Conservation (phyloP, 805 yeast species). For the Yamadazyma paraphyllophila region DNA sequence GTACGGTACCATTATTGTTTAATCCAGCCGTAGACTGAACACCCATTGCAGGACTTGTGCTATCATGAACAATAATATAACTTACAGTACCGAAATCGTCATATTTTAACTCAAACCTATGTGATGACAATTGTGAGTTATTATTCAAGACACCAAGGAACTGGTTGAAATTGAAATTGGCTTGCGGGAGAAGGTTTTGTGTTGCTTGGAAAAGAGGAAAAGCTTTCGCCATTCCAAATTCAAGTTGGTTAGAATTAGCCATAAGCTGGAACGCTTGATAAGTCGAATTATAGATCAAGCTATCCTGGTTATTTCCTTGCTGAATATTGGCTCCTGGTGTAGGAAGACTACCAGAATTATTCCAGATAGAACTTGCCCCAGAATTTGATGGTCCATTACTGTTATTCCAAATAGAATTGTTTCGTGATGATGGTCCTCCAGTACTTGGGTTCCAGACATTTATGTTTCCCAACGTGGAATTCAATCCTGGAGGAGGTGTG, state of each 20-base stretch:
- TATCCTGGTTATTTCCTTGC: constrained; percentile 6
- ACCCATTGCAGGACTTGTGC: constrained; percentile 1
- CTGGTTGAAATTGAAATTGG: constrained; percentile 28
- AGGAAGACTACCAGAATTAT: neutral
- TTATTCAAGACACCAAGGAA: constrained; percentile 28
- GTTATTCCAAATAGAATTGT: constrained; percentile 33
- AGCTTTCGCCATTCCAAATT: constrained; percentile 36
- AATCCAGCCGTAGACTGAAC: neutral
- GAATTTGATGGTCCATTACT: neutral
- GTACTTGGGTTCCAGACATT: constrained; percentile 7
- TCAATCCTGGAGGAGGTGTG: constrained; percentile 6
- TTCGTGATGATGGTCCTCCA: constrained; percentile 17
- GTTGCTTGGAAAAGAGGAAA: constrained; percentile 32
- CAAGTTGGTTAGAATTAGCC: constrained; percentile 34
- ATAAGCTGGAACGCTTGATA: constrained; percentile 37
- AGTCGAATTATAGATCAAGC: constrained; percentile 41
- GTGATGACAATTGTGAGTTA: constrained; percentile 15
- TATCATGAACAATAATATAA: constrained; percentile 31
- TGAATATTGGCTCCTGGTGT: neutral
- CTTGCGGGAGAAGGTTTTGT: constrained; percentile 26
- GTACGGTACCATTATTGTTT: neutral
- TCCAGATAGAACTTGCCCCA: constrained; percentile 7
- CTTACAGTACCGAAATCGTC: constrained; percentile 48
- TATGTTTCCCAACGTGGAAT: constrained; percentile 1
- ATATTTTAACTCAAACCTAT: constrained; percentile 42